Percentiles rank a stretch among this genome's conserved stretches.
phyloP scores from a whole-genome alignment of 164 flowering plant genomes.

The Magnolia kwangsiensis region DNA sequence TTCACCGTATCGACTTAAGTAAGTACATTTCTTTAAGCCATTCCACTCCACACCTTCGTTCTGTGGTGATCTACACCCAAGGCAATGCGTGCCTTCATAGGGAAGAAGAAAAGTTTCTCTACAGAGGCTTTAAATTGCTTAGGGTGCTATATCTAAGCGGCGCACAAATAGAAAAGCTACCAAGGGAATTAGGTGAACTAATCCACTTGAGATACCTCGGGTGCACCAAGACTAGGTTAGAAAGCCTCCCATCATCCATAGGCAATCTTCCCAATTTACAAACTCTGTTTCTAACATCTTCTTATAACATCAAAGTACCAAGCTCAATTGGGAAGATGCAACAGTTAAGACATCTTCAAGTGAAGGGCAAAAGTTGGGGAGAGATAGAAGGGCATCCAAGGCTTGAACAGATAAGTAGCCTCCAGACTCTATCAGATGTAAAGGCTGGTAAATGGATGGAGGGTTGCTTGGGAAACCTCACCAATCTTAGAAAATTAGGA shows the following conservation, averaged over 20 bases:
- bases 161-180: background rate
- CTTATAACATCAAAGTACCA: background rate
- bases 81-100: background rate
- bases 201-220: constrained; percentile 25
- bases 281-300: constrained; percentile 11
- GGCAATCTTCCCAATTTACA: constrained; percentile 17
- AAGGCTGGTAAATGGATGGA: background rate
- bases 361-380: background rate
- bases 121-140: constrained; percentile 1
- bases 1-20: constrained; percentile 28
- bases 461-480: constrained; percentile 8
- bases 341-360: constrained; percentile 14
- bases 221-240: background rate
- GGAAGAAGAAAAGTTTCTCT: background rate
- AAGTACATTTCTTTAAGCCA: constrained; percentile 3
- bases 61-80: background rate
- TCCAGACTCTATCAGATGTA: constrained; percentile 17
- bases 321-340: constrained; percentile 20
- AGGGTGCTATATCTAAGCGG: constrained; percentile 4
- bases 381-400: background rate
- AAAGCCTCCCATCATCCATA: constrained; percentile 18
- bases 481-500: constrained; percentile 9
- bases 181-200: constrained; percentile 14
- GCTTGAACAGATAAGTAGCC: constrained; percentile 3
- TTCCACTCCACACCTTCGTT: background rate